Base-by-base conservation (phyloP, 768 basidiomycete species). In the Termitomyces titanicus region DNA sequence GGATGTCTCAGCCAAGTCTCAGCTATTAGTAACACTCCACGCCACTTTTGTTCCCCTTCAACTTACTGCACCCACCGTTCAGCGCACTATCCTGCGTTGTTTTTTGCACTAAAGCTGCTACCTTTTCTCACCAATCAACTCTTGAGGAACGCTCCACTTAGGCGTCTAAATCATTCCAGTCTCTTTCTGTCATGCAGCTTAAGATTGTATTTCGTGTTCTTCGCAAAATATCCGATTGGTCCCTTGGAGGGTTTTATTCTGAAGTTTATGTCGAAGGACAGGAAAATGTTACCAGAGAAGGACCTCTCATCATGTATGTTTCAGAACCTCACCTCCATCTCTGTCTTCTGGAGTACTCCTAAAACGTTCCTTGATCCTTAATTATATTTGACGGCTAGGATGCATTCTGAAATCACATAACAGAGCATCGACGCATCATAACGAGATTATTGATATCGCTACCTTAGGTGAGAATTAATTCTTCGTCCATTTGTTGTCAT, bases 401-500 rank as follows among this genome's bases (percentile, higher is more conserved):
- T 39, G 37, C 4, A 27, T 31, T 43, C 52, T 54, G 31, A 54
- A 54, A 13, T 13, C 0, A 42, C 20, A 11, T 20, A 7, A 29
- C 43, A 86, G 83, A 39, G 80, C 81, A 24, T 77, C 79, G 29
- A 82, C 79, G 3, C 87, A 88, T 64, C 79, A 84, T 55, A 89
- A 90, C 68, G 86, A 89, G 72, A 82, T 82, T 13, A 76, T 88
- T 22, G 86, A 88, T 57, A 79, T 78, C 34, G 78, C 75, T 5
- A 66, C 73, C 12, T 68, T 79, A 17, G 50, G 50, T 53, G 27
- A 18, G n/a, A 12, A 57, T 17, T 25, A 12, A 57, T 17, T 25
- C 11, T n/a, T 35, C 34, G 24, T 25, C 17, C 3, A 25, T 37
- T 5, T n/a, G 24, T 48, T 48, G 24, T 10, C 47, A 37, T 48